These are phyloP conservation scores for Suillus bovinus DNA, from an alignment of 768 basidiomycete species.

Conservation along the genomic window DNA sequence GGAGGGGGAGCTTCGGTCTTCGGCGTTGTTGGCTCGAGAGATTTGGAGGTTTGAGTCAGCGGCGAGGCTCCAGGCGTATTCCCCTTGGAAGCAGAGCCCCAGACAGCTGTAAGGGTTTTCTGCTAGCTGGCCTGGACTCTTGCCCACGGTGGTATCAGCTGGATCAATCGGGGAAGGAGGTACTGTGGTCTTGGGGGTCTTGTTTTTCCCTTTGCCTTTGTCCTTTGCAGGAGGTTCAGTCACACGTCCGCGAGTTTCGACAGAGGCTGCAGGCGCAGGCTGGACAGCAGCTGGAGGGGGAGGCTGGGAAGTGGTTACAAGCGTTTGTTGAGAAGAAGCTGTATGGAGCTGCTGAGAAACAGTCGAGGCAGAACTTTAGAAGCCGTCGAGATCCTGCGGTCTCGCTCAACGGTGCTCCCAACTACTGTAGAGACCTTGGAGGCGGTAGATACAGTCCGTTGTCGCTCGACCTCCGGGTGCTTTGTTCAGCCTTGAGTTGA, in stretches of 20 bases:
- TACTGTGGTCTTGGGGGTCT: conserved; percentile 25
- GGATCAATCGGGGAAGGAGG: conserved; percentile 32
- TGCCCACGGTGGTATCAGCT: conserved; percentile 38
- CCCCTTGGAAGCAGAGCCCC: conserved; percentile 42
- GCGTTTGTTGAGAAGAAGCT: conserved; percentile 19
- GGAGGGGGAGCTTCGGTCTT: conserved; percentile 16
- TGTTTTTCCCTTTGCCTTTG: conserved; percentile 20
- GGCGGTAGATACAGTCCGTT: conserved; percentile 26
- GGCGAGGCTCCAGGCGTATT: conserved; percentile 32
- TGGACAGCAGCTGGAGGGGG: background rate
- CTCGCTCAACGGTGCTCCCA: conserved; percentile 23
- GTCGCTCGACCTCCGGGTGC: conserved; percentile 28
- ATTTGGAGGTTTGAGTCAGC: conserved; percentile 22
- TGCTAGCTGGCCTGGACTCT: conserved; percentile 39
- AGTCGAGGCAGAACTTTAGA: conserved; percentile 44
- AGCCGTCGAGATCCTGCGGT: conserved; percentile 25
- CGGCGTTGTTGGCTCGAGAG: conserved; percentile 25
- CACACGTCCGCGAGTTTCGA: conserved; percentile 14
- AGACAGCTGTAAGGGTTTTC: conserved; percentile 48
- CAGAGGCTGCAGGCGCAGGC: background rate
- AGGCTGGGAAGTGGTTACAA: background rate
- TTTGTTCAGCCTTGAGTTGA: conserved; percentile 11
- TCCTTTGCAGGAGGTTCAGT: conserved; percentile 22
- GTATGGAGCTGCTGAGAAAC: background rate
- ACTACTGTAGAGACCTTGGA: conserved; percentile 26